Conservation (phyloP, 164 flowering plant species). For the Umbilicus rupestris region DNA sequence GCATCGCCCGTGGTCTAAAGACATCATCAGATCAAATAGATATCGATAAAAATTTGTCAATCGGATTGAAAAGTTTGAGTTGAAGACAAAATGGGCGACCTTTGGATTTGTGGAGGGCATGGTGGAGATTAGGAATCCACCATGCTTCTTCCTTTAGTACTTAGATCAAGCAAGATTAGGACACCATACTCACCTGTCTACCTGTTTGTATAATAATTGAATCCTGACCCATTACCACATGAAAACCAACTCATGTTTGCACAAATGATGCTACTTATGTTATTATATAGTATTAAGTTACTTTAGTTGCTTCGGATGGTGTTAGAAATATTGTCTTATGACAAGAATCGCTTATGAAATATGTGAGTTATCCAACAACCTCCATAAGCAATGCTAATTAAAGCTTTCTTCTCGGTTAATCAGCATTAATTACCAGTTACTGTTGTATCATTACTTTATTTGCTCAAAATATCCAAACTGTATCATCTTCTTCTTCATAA, state of each 20-base stretch:
- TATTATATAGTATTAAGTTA: neutral
- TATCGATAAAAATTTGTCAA: too few species aligned
- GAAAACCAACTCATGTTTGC: neutral
- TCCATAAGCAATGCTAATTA: too few species aligned
- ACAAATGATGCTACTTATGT: neutral
- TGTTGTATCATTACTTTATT: neutral
- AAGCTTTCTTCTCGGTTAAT: too few species aligned
- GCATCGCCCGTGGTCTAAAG: neutral
- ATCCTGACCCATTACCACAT: neutral
- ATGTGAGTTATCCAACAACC: too few species aligned
- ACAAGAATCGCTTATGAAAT: too few species aligned
- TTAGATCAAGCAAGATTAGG: conserved; percentile 4
- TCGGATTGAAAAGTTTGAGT: too few species aligned
- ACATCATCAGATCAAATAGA: neutral
- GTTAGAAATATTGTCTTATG: neutral
- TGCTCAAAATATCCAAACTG: neutral
- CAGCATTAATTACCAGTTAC: too few species aligned
- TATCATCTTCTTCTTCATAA: too few species aligned
- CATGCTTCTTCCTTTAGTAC: neutral
- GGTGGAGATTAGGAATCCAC: neutral
- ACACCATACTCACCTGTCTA: neutral
- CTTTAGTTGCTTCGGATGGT: neutral
- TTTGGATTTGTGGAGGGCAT: neutral
- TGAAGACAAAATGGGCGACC: neutral
- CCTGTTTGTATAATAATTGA: neutral